A percentile compares a stretch with the other conserved stretches of the same genome.
Conservation (phyloP, 495 filamentous ascomycete genomes). For the Aspergillus baeticus region DNA sequence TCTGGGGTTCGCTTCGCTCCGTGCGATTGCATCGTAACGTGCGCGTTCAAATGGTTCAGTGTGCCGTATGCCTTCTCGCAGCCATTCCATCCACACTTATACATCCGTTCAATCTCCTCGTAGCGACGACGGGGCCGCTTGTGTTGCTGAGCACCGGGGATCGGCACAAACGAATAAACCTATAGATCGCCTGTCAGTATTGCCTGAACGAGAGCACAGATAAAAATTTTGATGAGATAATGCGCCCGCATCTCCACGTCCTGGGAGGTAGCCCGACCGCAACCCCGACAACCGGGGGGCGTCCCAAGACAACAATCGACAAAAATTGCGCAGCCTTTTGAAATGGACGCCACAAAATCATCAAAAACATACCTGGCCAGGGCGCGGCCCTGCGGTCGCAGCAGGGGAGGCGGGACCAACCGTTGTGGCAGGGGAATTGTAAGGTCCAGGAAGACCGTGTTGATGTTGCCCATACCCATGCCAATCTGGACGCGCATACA, state of each 20-base stretch:
- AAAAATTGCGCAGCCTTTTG: constrained; percentile 30
- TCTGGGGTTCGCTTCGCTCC: constrained; percentile 91
- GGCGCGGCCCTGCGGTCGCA: constrained; percentile 60
- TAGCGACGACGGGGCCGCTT: constrained; percentile 93
- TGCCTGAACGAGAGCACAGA: constrained; percentile 9
- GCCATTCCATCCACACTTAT: constrained; percentile 97
- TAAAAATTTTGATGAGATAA: constrained; percentile 21
- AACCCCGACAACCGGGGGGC: constrained; percentile 20
- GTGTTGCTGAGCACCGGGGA: constrained; percentile 95
- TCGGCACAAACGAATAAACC: constrained; percentile 98
- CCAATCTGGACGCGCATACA: constrained; percentile 86
- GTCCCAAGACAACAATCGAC: constrained; percentile 34
- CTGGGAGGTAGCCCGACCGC: constrained; percentile 20
- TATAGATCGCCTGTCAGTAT: constrained; percentile 37
- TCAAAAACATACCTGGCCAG: constrained; percentile 69
- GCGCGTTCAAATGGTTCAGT: constrained; percentile 92
- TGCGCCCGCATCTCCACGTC: constrained; percentile 34
- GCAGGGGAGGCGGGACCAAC: constrained; percentile 58
- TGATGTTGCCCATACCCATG: constrained; percentile 69
- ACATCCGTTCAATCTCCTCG: constrained; percentile 99
- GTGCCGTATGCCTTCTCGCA: constrained; percentile 99
- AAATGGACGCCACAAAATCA: constrained; percentile 34
- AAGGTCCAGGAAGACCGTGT: constrained; percentile 60
- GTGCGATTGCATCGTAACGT: constrained; percentile 97
- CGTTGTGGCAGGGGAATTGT: constrained; percentile 59